Base-by-base conservation (phyloP, 768 basidiomycete species). In the Suillus luteus region DNA sequence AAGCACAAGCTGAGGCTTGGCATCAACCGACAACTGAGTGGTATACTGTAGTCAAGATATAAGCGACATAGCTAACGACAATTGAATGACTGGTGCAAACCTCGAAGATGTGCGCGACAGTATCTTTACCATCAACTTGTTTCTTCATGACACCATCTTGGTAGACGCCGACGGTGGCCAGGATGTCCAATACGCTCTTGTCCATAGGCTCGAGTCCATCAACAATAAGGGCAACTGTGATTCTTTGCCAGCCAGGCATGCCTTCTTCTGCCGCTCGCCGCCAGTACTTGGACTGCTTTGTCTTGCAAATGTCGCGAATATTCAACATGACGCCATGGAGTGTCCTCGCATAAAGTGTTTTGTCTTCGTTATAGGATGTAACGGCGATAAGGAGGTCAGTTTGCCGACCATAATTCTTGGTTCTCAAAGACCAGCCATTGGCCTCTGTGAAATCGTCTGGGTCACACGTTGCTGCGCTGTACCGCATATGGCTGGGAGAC, bases 61-160 rank as follows among this genome's bases (percentile, higher is more conserved):
- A 22, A 59, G 65, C 52, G 67, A 64, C 33, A 58, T 37, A 41
- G 19, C 59, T 49, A 19, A 49, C 41, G 19, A 7, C 5, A 9
- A 43, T 33, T 31, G 62, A 43, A 48, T 35, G 49, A 57, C 31
- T 49, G 8, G 40, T 11, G 60, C 75, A 55, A 64, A 93, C 92
- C 86, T 97, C 95, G 71, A 98, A 99, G 65, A 99, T 93, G 72
- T 98, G 96, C 17, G 92, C 96, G 44, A 93, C 89, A 12, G 90
- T 93, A 65, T 93, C 86, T 75, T 96, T 94, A 64, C 86, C 88
- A 73, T 97, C 91, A 49, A 93, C 83, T 66, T 93, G 86, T 76
- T 94, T 96, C 79, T 95, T 95, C 91, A 96, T 95, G 66, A 96
- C 83, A 72, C 93, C 95, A 72, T 96, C 95, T 76, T 96, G 95